These are phyloP conservation scores for Stemphylium beticola DNA, from an alignment of 2,329 filamentous ascomycete genomes.

Conservation along the genomic window DNA sequence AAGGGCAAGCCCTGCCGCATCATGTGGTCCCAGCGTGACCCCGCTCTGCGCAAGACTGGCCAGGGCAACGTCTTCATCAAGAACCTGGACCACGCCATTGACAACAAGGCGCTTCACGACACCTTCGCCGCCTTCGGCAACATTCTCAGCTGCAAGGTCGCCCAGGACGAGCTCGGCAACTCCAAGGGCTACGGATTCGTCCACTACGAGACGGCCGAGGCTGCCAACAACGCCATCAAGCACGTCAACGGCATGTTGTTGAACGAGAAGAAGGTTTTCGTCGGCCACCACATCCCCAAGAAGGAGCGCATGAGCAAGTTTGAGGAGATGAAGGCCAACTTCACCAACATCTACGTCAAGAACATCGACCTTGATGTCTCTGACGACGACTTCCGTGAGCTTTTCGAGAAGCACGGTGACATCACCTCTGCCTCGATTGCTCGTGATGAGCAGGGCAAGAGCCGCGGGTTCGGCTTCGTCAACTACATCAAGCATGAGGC, in stretches of 20 bases:
- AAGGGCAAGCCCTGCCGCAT: constrained; percentile 99
- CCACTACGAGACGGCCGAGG: constrained; percentile 99
- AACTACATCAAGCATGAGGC: constrained; percentile 93
- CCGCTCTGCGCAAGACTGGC: constrained; percentile 97
- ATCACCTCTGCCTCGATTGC: constrained; percentile 96
- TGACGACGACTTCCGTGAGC: constrained; percentile 91
- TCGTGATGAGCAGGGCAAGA: constrained; percentile 87
- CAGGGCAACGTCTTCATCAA: constrained; percentile 99
- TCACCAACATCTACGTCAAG: constrained; percentile 99
- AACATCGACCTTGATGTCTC: constrained; percentile 85
- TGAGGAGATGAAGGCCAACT: constrained; percentile 99
- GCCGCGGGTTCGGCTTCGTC: constrained; percentile 93
- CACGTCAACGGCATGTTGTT: constrained; percentile 99
- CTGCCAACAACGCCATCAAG: constrained; percentile 96
- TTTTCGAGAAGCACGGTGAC: constrained; percentile 91
- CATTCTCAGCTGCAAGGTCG: constrained; percentile 99
- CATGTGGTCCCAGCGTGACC: constrained; percentile 99
- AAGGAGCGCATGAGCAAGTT: constrained; percentile 99
- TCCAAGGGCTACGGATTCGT: constrained; percentile 99
- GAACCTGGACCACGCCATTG: constrained; percentile 97
- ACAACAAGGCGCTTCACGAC: constrained; percentile 99
- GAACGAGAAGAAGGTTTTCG: constrained; percentile 99
- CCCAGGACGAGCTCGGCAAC: constrained; percentile 93
- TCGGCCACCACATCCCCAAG: constrained; percentile 99
- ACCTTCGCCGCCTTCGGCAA: constrained; percentile 98